Evolutionary conservation across 352 stramenopile genomes (phyloP), one percentile per base, ranked within the genome.

Genomic region (Pythium dissimile): DNA sequence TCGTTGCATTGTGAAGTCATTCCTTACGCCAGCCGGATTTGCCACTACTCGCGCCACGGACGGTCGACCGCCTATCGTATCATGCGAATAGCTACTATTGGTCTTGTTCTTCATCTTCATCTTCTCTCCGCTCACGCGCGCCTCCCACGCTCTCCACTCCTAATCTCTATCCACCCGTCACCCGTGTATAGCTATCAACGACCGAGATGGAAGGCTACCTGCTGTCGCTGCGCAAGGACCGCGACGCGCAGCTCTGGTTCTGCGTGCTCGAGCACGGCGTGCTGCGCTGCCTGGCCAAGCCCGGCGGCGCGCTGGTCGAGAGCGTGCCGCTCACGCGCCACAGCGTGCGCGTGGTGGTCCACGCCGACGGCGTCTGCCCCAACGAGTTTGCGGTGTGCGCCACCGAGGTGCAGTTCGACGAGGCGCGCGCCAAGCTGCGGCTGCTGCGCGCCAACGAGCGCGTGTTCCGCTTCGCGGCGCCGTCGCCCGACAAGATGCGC

Each of bases 141-240:
- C n/a, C 34, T 20, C 28, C 28, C 28, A 42, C 24, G 46, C 37
- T 34, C 48, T 46, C 12, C 32, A 16, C 27, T 31, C 44, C 27
- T 16, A 28, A 16, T 13, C 23, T 12, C 26, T 27, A 51, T 43
- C 21, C 26, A n/a, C n/a, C n/a, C n/a, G n/a, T n/a, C n/a, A n/a
- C n/a, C n/a, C n/a, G n/a, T n/a, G n/a, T n/a, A n/a, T n/a, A n/a
- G n/a, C n/a, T n/a, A n/a, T n/a, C n/a, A n/a, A n/a, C n/a, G n/a
- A 41, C 34, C 31, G 38, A 16, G 23, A 92, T 92, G 82, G 82
- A 92, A 43, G 82, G 82, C 41, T 92, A 80, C 49, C 59, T 92
- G 60, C 78, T 92, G 9, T 66, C 74, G 47, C 80, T 89, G 48
- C 54, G 64, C 34, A 75, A 85, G 47, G 56, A 67, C 20, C 66